Evolutionary conservation across 352 stramenopile genomes (phyloP), one percentile per base, ranked within the genome.

Genomic region (Globisporangium viniferum): DNA sequence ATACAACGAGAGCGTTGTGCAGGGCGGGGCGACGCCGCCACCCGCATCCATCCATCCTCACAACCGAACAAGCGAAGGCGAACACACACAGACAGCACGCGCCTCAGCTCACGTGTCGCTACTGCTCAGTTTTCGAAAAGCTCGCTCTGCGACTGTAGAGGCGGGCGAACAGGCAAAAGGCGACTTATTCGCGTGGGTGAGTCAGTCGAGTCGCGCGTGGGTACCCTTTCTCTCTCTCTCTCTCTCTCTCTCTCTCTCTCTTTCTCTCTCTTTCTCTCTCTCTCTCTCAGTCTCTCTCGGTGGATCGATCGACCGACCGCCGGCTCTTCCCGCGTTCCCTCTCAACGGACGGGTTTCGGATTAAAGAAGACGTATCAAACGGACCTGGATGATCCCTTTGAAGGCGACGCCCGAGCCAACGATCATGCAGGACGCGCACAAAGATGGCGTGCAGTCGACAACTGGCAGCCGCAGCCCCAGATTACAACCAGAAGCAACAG

Each of bases 341-440:
- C 59, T 55, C 39, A 55, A 41, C 39, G 24, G 35, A 7, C 31
- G 3, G 20, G 3, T 59, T 59, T 31, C 53, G 53, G 3, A 59
- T 33, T 22, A 49, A 59, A 59, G 14, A 59, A 64, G 24, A 58
- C 22, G 3, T 14, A 44, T 7, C 31, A 33, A 22, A 59, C 27
- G 29, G 14, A 29, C 29, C 53, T 54, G 49, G 62, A 68, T 68
- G 63, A 56, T 63, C 55, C 54, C 39, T 63, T 57, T 14, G 31
- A 46, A 27, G 31, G 9, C 31, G 1, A 69, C 22, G 29, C 7
- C 22, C 29, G 29, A 8, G 29, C 22, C 24, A 3, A 33, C 39
- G n/a, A 44, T 59, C 44, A 64, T 69, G 64, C 55, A 69, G n/a
- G 15, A 55, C 35, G 15, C 29, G 31, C n/a, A 59, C 55, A 69